A percentile compares a stretch with the other conserved stretches of the same genome.
phyloP scores from a whole-genome alignment of 352 stramenopile genomes.

The Globisporangium solare region DNA sequence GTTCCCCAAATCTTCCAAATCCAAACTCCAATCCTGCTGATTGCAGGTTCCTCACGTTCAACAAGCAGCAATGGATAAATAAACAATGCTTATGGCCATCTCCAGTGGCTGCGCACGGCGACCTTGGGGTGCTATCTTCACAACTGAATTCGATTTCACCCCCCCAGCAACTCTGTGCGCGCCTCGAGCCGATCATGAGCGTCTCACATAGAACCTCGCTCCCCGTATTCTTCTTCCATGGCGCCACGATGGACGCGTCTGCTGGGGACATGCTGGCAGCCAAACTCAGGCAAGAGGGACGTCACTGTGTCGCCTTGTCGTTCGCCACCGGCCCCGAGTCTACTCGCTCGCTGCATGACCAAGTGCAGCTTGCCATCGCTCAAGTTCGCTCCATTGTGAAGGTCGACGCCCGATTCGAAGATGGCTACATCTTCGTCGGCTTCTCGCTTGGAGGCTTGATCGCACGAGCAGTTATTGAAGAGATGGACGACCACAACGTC shows the following conservation, averaged over 20 bases:
- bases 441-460: conserved; percentile 44
- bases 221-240: conserved; percentile 52
- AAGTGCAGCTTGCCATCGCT: conserved; percentile 33
- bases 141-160: no score
- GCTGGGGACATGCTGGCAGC: conserved; percentile 19
- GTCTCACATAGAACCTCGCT: no score
- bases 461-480: conserved; percentile 38
- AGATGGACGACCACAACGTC: conserved; percentile 54
- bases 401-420: conserved; percentile 16
- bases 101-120: no score
- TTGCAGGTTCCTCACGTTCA: no score
- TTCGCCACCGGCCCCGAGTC: conserved; percentile 38
- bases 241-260: conserved; percentile 20
- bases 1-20: no score
- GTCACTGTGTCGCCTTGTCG: conserved; percentile 24
- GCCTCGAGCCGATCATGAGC: no score
- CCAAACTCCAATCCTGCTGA: no score
- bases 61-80: no score
- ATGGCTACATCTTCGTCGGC: conserved; percentile 43
- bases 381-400: conserved; percentile 23
- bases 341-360: conserved; percentile 16
- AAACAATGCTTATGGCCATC: no score
- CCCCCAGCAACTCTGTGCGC: no score
- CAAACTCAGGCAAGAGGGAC: conserved; percentile 25
- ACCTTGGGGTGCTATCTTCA: no score